Percentiles rank a stretch among this genome's conserved stretches.
Conservation (phyloP, 2,329 filamentous ascomycete species). For the Monosporascus sp. region DNA sequence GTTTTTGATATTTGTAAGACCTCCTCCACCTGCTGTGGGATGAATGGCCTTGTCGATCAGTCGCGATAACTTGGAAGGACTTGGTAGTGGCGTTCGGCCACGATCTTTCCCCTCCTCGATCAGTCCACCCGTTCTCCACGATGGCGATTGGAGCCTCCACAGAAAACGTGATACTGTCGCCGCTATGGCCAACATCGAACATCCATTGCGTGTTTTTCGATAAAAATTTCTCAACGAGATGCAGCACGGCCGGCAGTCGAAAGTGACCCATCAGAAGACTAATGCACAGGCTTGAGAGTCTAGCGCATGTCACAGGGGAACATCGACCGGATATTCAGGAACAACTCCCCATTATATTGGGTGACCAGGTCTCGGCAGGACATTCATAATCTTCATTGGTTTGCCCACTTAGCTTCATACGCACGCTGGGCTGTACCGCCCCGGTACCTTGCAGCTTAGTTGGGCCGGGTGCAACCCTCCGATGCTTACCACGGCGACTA, state of each 20-base stretch:
- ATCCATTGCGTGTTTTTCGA: too few relatives aligned
- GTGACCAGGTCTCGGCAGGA: neutral
- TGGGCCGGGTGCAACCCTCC: neutral
- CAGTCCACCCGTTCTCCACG: neutral
- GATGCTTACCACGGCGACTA: neutral
- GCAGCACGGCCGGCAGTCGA: too few relatives aligned
- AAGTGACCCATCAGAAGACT: too few relatives aligned
- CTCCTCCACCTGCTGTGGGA: neutral
- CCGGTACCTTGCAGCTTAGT: neutral
- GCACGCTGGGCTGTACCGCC: neutral
- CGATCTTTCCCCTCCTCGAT: neutral
- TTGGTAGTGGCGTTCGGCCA: neutral
- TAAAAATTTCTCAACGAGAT: too few relatives aligned
- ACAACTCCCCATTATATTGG: too few relatives aligned
- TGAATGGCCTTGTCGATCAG: neutral
- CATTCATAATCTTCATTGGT: neutral
- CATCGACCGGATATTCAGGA: too few relatives aligned
- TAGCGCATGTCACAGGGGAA: too few relatives aligned
- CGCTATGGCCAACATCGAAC: too few relatives aligned
- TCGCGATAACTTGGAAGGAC: neutral
- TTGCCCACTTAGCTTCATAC: neutral
- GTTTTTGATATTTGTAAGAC: neutral
- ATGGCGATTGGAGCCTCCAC: neutral
- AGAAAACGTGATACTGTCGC: too few relatives aligned
- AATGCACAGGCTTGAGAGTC: too few relatives aligned